Conservation (phyloP, 176 grass and related monocot genomes). For the Poa pratensis region DNA sequence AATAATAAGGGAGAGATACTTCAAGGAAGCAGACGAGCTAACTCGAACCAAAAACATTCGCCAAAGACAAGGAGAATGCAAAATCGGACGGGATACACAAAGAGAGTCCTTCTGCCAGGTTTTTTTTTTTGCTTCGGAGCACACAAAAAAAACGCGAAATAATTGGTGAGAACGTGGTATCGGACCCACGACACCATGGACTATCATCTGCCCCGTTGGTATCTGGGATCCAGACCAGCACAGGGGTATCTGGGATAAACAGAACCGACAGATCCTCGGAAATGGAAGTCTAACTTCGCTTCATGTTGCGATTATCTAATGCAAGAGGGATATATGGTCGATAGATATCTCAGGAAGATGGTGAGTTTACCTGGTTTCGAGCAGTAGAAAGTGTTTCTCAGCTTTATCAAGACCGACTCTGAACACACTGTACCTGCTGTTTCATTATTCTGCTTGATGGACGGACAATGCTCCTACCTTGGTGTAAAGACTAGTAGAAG, state of each 20-base stretch:
- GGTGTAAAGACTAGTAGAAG: no score
- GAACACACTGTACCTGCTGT: neutral
- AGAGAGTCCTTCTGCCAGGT: neutral
- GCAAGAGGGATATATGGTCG: neutral
- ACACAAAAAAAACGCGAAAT: neutral
- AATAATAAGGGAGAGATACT: no score
- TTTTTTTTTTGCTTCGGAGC: neutral
- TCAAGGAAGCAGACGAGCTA: neutral
- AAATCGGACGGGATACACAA: neutral
- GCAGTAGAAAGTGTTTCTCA: neutral
- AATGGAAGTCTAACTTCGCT: slow-evolving; percentile 6
- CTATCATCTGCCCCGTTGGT: neutral
- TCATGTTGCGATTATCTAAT: neutral
- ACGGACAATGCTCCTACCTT: neutral
- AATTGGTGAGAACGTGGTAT: slow-evolving; percentile 31
- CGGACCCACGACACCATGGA: neutral
- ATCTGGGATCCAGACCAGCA: no score
- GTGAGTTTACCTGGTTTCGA: neutral
- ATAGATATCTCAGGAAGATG: neutral
- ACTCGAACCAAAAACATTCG: neutral
- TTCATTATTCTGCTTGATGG: neutral
- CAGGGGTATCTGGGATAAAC: no score
- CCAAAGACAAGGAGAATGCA: neutral
- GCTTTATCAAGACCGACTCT: neutral
- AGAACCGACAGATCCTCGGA: neutral